Evolutionary conservation across 257 asterid genomes (phyloP), one percentile per base, ranked within the genome.

Genomic region (Solanum acaule): DNA sequence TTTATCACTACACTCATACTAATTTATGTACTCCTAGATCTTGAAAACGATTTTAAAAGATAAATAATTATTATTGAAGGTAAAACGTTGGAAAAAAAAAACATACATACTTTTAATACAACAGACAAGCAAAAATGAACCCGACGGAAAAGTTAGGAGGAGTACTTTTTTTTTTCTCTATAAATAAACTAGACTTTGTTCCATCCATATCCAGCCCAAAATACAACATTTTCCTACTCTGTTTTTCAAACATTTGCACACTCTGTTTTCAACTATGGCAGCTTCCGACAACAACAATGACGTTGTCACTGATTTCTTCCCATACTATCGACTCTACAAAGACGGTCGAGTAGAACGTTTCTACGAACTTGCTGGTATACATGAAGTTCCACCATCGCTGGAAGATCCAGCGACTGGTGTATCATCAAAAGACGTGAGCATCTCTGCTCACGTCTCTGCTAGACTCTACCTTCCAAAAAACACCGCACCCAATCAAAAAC

Each of bases 261-360:
- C 10, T 72, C 25, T 72, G n/a, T 72, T 10, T n/a, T 4, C 46
- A 2, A 4, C 63, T 13, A 89, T 87, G 87, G 85, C 89, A n/a
- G 27, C 87, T 13, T 68, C 88, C 22, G 56, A 76, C 46, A 75
- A 87, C 59, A 71, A 68, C 11, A 44, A 44, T 12, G 83, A 88
- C 0, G 44, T 16, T 3, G 6, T 56, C 82, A 20, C 2, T 0
- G 91, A 90, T 25, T n/a, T 87, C 34, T 81, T 85, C 16, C 93
- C 93, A 5, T 14, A 12, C 31, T 34, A 90, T 56, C 86, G 56
- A 37, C 82, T 90, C 75, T 89, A 90, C 81, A 91, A 76, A 86
- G 89, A 89, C 22, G 92, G 93, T 49, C 85, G 82, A 1, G 91
- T 91, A 1, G 90, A 91, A 3, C 82, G 91, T 37, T 18, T 90